Evolutionary conservation across 2,329 filamentous ascomycete species (phyloP).

Genomic region (Penicillium sp.): DNA sequence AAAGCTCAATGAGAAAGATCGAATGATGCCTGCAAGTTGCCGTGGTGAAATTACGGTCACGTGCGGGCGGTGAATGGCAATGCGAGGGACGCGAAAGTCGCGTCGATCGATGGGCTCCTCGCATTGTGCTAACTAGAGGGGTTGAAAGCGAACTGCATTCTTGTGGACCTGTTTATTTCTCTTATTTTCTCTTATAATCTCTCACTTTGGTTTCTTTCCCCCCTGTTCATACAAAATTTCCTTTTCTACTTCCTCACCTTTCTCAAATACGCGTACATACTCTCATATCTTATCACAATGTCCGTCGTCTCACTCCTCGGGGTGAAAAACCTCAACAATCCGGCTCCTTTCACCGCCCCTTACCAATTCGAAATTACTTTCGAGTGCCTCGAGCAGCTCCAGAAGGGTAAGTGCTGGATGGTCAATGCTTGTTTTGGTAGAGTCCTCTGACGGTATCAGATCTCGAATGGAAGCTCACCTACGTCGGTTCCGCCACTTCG

Average conservation of each 20-base stretch:
- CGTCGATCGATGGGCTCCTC: slow-evolving; percentile 24
- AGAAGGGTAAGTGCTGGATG: slow-evolving; percentile 65
- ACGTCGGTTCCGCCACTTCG: slow-evolving; percentile 97
- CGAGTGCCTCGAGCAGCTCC: slow-evolving; percentile 88
- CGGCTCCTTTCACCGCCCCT: slow-evolving; percentile 83
- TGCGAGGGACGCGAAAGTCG: slow-evolving; percentile 30
- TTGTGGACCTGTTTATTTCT: slow-evolving; percentile 25
- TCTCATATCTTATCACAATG: slow-evolving; percentile 56
- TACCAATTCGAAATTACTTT: slow-evolving; percentile 99
- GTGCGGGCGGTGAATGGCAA: slow-evolving; percentile 33
- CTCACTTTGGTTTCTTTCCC: slow-evolving; percentile 6
- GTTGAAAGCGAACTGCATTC: slow-evolving; percentile 21
- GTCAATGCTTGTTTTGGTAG: not conserved
- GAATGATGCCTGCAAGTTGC: slow-evolving; percentile 9
- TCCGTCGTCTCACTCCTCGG: slow-evolving; percentile 94
- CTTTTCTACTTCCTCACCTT: slow-evolving; percentile 13
- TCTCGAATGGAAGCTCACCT: slow-evolving; percentile 98
- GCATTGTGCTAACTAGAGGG: slow-evolving; percentile 19
- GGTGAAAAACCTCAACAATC: slow-evolving; percentile 96
- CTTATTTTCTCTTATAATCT: slow-evolving; percentile 18
- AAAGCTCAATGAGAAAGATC: not conserved
- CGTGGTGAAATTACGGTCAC: slow-evolving; percentile 22
- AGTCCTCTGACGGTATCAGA: slow-evolving; percentile 53
- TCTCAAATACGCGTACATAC: slow-evolving; percentile 17
- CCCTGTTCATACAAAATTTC: slow-evolving; percentile 6